A percentile compares a stretch with the other conserved stretches of the same genome.
Conservation (phyloP, 192 early-diverging fungal genomes). For the Linderina pennispora region DNA sequence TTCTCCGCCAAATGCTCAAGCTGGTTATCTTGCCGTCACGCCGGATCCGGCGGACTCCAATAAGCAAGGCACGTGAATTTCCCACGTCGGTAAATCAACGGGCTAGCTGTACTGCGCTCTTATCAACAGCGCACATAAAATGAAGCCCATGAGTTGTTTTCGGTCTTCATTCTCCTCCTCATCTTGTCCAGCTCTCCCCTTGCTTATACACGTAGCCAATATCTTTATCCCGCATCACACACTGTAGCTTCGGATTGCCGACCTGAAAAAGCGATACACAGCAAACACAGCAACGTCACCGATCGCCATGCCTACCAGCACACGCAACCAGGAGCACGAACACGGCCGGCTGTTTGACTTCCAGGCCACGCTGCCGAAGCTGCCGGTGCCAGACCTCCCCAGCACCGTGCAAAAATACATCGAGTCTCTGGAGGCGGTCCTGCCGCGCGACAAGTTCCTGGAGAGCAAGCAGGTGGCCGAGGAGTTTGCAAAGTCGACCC, state of each 20-base stretch:
- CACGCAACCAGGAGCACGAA: constrained; percentile 4
- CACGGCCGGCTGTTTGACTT: constrained; percentile 57
- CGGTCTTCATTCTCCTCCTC: background rate
- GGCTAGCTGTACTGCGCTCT: background rate
- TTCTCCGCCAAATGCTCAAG: constrained; percentile 4
- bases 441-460: constrained; percentile 58
- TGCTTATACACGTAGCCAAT: too few relatives aligned
- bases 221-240: too few relatives aligned
- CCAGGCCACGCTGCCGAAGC: constrained; percentile 66
- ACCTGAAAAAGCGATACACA: too few relatives aligned
- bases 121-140: too few relatives aligned
- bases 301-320: constrained; percentile 6
- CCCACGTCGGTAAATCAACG: too few relatives aligned
- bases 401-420: constrained; percentile 79
- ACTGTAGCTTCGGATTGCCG: background rate
- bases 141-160: too few relatives aligned
- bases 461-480: constrained; percentile 56
- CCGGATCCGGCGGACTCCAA: constrained; percentile 7
- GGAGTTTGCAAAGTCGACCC: constrained; percentile 71
- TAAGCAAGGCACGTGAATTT: too few relatives aligned
- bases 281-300: background rate
- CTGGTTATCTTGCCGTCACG: constrained; percentile 14
- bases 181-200: too few relatives aligned
- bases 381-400: constrained; percentile 81
- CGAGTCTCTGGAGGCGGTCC: constrained; percentile 64